A percentile compares a stretch with the other conserved stretches of the same genome.
Evolutionary conservation across 139 green algal species (phyloP).

Genomic region (Coelastrella sp.): DNA sequence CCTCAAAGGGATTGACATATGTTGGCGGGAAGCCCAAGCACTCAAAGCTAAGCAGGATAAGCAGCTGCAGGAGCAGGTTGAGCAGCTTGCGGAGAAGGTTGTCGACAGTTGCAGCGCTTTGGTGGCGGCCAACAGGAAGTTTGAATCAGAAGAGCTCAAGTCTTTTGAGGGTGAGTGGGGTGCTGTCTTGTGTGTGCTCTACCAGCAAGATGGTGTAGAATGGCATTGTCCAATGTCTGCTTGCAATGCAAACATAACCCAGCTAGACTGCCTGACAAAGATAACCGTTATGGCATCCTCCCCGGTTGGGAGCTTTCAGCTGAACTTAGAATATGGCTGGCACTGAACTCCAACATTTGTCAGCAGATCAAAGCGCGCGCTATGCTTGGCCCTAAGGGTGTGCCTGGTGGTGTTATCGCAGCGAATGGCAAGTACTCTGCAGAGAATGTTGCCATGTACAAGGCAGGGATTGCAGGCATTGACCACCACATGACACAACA

Average conservation of each 20-base stretch:
- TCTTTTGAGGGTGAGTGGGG: constrained; percentile 31
- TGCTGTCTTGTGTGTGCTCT: too few relatives aligned
- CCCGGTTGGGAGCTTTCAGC: too few relatives aligned
- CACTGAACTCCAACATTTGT: too few relatives aligned
- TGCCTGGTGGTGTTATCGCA: not conserved
- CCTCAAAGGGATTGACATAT: constrained; percentile 63
- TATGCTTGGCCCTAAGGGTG: not conserved
- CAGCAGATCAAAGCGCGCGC: too few relatives aligned
- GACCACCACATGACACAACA: not conserved
- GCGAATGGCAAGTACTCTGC: constrained; percentile 33
- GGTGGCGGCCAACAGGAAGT: constrained; percentile 53
- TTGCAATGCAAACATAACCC: too few relatives aligned
- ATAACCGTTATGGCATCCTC: too few relatives aligned
- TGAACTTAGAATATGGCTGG: too few relatives aligned
- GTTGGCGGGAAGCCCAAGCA: constrained; percentile 70
- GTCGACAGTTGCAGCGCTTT: constrained; percentile 42
- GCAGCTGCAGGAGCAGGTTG: constrained; percentile 48
- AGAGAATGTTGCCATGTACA: not conserved
- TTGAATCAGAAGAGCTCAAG: constrained; percentile 49
- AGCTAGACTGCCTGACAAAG: too few relatives aligned
- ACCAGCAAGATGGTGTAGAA: too few relatives aligned
- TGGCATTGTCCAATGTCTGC: too few relatives aligned
- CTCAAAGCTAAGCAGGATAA: constrained; percentile 50
- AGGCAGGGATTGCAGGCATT: not conserved
- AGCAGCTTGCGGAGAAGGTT: constrained; percentile 16